Evolutionary conservation across 306 rosid species (phyloP).

Genomic region (Acacia crassicarpa): DNA sequence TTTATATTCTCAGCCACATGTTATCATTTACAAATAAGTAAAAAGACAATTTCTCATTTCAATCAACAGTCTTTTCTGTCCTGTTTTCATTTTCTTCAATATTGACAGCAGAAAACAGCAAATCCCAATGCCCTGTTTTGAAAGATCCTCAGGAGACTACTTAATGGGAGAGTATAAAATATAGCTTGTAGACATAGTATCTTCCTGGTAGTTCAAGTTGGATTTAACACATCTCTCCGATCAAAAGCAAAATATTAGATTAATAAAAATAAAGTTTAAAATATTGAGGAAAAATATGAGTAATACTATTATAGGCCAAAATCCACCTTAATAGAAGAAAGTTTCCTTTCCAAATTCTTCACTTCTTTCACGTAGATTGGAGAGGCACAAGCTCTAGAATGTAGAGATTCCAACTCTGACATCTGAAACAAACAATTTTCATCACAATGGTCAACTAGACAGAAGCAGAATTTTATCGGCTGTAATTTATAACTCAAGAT

Average conservation of each 20-base stretch:
- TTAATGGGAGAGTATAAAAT: neutral
- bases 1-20: neutral
- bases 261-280: neutral
- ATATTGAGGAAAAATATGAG: neutral
- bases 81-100: neutral
- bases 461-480: slow-evolving; percentile 28
- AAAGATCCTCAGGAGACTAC: neutral
- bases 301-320: slow-evolving; percentile 11
- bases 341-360: slow-evolving; percentile 52
- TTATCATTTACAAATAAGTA: neutral
- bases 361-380: slow-evolving; percentile 66
- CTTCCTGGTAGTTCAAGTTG: neutral
- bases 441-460: slow-evolving; percentile 37
- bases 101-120: neutral
- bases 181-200: neutral
- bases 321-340: slow-evolving; percentile 64
- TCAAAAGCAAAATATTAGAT: neutral
- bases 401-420: slow-evolving; percentile 71
- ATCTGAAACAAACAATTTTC: slow-evolving; percentile 54
- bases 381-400: slow-evolving; percentile 63
- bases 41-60: neutral
- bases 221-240: neutral
- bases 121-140: neutral
- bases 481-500: slow-evolving; percentile 19
- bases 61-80: neutral